Conservation (phyloP, 768 basidiomycete genomes). For the Rhizopogon vulgaris region DNA sequence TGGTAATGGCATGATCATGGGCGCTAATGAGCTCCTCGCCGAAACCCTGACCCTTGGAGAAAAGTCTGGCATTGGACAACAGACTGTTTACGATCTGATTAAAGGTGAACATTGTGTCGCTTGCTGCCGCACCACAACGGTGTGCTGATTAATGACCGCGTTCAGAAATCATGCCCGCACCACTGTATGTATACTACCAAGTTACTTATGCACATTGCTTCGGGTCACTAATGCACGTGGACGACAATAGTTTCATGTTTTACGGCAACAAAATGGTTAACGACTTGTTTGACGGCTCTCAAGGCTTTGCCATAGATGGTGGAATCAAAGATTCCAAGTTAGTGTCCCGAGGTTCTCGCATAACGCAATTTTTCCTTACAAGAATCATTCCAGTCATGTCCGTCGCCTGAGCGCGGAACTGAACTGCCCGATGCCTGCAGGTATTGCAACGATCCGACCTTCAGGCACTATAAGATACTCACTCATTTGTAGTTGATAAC, state of each 20-base stretch:
- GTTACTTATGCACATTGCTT: background rate
- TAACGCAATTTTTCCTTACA: background rate
- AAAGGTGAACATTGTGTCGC: conserved; percentile 38
- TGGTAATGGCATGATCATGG: conserved; percentile 73
- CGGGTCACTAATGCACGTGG: background rate
- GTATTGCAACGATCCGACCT: background rate
- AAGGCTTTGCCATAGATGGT: conserved; percentile 78
- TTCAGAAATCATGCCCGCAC: conserved; percentile 64
- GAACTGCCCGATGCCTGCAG: conserved; percentile 62
- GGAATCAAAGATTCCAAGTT: conserved; percentile 81
- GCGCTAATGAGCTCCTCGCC: conserved; percentile 71
- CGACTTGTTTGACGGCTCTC: conserved; percentile 67
- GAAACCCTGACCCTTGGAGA: conserved; percentile 84
- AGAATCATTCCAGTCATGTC: conserved; percentile 44
- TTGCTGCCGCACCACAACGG: background rate
- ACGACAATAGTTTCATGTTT: conserved; percentile 34
- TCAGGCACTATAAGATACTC: background rate
- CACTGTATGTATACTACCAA: conserved; percentile 32
- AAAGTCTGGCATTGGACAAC: conserved; percentile 71
- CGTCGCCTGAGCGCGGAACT: conserved; percentile 60
- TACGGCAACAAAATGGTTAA: conserved; percentile 67
- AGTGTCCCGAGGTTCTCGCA: conserved; percentile 11
- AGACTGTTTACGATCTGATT: conserved; percentile 48
- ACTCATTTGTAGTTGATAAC: conserved; percentile 38
- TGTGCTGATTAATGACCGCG: conserved; percentile 11